These are phyloP conservation scores for Pseudevernia furfuracea DNA, from an alignment of 495 filamentous ascomycete genomes.

Conservation along the genomic window DNA sequence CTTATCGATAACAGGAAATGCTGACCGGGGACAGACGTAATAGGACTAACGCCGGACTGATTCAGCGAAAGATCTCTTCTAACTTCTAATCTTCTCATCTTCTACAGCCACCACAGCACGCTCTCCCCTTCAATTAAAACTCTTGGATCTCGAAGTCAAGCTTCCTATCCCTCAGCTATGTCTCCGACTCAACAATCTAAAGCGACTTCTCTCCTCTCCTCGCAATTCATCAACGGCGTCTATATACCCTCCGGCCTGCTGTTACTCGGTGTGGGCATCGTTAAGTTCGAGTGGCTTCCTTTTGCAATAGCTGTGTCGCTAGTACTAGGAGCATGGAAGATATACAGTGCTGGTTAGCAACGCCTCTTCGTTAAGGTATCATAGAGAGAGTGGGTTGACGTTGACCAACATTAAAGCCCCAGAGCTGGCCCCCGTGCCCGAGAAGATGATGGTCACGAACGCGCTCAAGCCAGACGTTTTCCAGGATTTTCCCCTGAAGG, in stretches of 20 bases:
- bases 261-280: conserved; percentile 63
- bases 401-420: conserved; percentile 35
- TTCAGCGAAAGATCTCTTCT: too few relatives aligned
- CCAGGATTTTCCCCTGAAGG: conserved; percentile 81
- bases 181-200: conserved; percentile 28
- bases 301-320: conserved; percentile 60
- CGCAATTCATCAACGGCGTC: conserved; percentile 60
- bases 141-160: not conserved
- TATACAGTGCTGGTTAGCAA: conserved; percentile 50
- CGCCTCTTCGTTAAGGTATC: conserved; percentile 11
- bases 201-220: conserved; percentile 35
- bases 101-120: not conserved
- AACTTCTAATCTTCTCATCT: too few relatives aligned
- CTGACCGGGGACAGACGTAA: conserved; percentile 2
- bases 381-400: conserved; percentile 23
- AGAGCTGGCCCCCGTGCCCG: conserved; percentile 6
- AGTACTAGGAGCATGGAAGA: conserved; percentile 50
- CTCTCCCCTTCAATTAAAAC: not conserved
- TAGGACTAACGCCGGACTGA: not conserved
- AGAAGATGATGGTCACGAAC: conserved; percentile 47
- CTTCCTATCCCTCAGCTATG: conserved; percentile 11
- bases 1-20: not conserved
- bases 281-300: conserved; percentile 70
- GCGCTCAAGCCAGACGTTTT: conserved; percentile 79
- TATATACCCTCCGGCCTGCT: conserved; percentile 82